Conservation (phyloP, 345 rosid species). For the Eutrema heterophyllum region DNA sequence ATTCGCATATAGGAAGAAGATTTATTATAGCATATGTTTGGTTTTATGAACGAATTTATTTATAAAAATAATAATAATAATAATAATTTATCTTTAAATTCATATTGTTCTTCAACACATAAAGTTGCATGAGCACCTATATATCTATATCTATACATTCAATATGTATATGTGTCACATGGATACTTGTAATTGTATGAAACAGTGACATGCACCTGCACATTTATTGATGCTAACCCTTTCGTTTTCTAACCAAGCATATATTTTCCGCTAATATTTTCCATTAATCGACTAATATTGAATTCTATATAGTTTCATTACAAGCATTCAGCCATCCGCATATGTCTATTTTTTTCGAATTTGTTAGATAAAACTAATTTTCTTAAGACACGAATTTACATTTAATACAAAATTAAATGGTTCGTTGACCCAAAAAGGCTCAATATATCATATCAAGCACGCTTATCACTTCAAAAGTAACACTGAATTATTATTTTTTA, state of each 20-base stretch:
- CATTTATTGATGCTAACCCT: conserved; percentile 14
- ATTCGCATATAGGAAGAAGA: neutral
- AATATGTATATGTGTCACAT: neutral
- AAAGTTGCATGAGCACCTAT: neutral
- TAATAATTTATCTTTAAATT: neutral
- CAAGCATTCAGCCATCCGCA: neutral
- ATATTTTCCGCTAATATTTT: neutral
- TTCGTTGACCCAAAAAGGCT: conserved; percentile 9
- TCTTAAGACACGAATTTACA: neutral
- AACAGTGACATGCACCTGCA: conserved; percentile 29
- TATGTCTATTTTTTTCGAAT: neutral
- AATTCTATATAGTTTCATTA: neutral
- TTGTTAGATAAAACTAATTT: neutral
- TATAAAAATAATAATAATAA: no score
- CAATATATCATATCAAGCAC: conserved; percentile 14
- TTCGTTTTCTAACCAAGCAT: conserved; percentile 13
- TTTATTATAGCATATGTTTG: neutral
- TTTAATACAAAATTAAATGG: neutral
- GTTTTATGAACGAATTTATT: neutral
- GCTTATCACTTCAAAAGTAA: conserved; percentile 16
- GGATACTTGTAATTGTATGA: conserved; percentile 4
- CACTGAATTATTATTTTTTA: neutral
- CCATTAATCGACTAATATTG: neutral
- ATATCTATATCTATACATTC: neutral
- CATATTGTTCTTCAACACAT: neutral